Evolutionary conservation across 2,329 filamentous ascomycete species (phyloP), one percentile per base, ranked within the genome.

Genomic region (Talaromyces sp.): DNA sequence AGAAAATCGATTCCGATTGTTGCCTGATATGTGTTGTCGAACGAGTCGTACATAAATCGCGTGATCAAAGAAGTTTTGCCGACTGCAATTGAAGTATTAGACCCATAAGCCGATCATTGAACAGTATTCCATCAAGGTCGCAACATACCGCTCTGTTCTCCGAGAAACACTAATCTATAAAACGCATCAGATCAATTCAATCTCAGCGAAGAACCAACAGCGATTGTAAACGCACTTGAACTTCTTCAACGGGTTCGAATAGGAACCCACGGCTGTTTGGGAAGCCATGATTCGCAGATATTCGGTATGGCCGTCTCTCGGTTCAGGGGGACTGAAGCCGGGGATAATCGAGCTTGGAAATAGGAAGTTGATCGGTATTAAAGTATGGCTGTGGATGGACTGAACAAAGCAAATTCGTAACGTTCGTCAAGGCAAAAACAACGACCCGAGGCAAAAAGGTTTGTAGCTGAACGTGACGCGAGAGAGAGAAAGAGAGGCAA

Each of bases 31-130:
- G 94, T 98, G 82, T 96, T 97, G 85, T 99, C 95, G 84, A 99
- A 99, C 57, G 95, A 98, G 81, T 99, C 95, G 85, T 99, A 99
- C 95, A 99, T 99, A 85, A 99, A 99, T 70, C 95, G 90, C 70
- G 95, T 99, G 79, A 99, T 99, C 73, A 99, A 83, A 68, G 95
- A 99, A 37, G 95, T 99, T 84, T 99, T 99, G 77, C 95, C 95
- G 73, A 99, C 95, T 98, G 78, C 68, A 56, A 22, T 31, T 41
- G n/a, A 39, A 14, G 56, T 43, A 63, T 74, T 66, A 74, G 70
- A 67, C 58, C 66, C 73, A 69, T 31, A 50, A 8, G 47, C 47
- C 27, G 67, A 61, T 49, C 65, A 49, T 60, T 16, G 14, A 3
- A 39, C 22, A 7, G 49, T 11, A 67, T 50, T 67, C 52, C 60